These are phyloP conservation scores for Schrenkiella parvula DNA, from an alignment of 345 rosid species.

Conservation along the genomic window DNA sequence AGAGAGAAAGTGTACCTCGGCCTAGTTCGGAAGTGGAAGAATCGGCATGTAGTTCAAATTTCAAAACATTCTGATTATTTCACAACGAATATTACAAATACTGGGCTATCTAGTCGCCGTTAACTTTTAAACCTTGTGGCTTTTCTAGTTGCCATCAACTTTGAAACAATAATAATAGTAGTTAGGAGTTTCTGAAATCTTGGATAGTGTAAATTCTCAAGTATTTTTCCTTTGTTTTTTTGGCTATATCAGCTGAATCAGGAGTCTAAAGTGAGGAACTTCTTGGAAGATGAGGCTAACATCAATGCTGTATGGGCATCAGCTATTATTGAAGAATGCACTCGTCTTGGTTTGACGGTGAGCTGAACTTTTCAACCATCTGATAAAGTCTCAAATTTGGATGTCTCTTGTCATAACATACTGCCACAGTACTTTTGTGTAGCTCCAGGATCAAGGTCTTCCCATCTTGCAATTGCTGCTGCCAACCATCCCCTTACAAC, in stretches of 20 bases:
- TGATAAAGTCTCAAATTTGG: constrained; percentile 16
- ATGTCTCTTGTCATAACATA: constrained; percentile 36
- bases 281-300: constrained; percentile 45
- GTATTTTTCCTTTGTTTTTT: neutral
- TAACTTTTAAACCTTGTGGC: constrained; percentile 6
- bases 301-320: constrained; percentile 90
- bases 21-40: neutral
- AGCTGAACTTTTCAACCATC: constrained; percentile 27
- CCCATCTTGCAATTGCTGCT: constrained; percentile 94
- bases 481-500: constrained; percentile 67
- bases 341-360: constrained; percentile 88
- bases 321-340: constrained; percentile 83
- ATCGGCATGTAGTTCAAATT: neutral
- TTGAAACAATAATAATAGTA: constrained; percentile 9
- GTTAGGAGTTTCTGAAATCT: neutral
- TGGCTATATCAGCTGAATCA: constrained; percentile 49
- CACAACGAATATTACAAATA: neutral
- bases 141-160: neutral
- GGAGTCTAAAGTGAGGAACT: constrained; percentile 40
- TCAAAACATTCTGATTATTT: constrained; percentile 2
- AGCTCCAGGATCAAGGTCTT: constrained; percentile 97
- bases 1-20: neutral
- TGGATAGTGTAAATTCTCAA: constrained; percentile 23
- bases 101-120: neutral
- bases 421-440: constrained; percentile 78